These are phyloP conservation scores for Eucalyptus microcorys DNA, from an alignment of 345 rosid genomes.

Conservation along the genomic window DNA sequence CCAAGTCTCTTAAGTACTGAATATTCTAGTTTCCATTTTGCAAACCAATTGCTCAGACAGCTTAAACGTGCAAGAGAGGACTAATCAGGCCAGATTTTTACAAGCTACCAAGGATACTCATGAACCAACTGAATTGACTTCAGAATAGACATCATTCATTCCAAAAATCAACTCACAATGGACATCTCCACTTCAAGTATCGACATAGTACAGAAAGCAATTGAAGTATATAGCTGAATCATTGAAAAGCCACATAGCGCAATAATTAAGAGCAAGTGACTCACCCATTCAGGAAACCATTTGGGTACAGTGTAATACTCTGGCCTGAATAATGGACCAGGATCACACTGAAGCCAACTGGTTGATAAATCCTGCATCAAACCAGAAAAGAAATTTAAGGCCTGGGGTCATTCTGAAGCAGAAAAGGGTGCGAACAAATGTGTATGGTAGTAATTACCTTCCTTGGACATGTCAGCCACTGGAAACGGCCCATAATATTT, in stretches of 20 bases:
- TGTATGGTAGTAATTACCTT: slow-evolving; percentile 40
- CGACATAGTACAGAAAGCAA: neutral
- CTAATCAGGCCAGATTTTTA: neutral
- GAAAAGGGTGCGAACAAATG: neutral
- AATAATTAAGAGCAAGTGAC: neutral
- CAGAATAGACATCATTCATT: neutral
- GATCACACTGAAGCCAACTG: slow-evolving; percentile 94
- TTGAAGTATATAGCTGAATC: neutral
- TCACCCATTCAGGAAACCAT: slow-evolving; percentile 72
- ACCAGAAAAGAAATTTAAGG: neutral
- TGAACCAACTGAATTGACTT: neutral
- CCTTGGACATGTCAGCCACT: slow-evolving; percentile 94
- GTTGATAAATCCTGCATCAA: slow-evolving; percentile 69
- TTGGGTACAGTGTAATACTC: slow-evolving; percentile 49
- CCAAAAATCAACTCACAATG: neutral
- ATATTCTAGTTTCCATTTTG: neutral
- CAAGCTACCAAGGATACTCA: neutral
- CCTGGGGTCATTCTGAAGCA: neutral
- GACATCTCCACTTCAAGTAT: neutral
- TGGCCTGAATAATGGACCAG: slow-evolving; percentile 84
- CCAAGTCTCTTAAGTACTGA: neutral
- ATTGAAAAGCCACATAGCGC: neutral
- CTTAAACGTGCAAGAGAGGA: neutral
- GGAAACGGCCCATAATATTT: slow-evolving; percentile 74
- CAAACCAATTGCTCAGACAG: neutral